A percentile compares a stretch with the other conserved stretches of the same genome.
Conservation (phyloP, 345 rosid species). For the Hibiscus mutabilis region DNA sequence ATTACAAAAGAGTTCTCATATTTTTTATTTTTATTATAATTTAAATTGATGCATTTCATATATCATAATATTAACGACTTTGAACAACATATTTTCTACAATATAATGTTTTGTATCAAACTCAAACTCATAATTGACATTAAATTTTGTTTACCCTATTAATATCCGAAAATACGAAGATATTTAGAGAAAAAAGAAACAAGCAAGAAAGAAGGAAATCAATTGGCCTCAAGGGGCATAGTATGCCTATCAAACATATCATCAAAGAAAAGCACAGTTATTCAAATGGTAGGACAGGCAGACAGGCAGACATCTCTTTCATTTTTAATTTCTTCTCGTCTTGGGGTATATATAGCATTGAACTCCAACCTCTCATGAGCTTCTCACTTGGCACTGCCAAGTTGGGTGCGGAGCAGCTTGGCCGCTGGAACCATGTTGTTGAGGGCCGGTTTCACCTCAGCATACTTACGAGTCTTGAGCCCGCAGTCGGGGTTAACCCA, state of each 20-base stretch:
- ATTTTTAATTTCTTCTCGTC: not conserved
- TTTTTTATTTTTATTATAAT: no score
- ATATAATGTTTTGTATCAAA: no score
- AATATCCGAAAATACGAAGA: no score
- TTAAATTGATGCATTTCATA: no score
- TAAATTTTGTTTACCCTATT: no score
- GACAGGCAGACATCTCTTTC: not conserved
- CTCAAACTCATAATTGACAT: no score
- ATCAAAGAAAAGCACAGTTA: slow-evolving; percentile 19
- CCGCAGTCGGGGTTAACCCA: slow-evolving; percentile 99
- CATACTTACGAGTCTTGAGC: slow-evolving; percentile 85
- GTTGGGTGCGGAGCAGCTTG: slow-evolving; percentile 84
- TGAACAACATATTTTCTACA: no score
- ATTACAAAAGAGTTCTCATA: no score
- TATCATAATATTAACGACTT: no score
- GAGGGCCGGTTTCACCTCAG: slow-evolving; percentile 91
- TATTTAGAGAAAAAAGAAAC: not conserved
- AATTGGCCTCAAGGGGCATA: slow-evolving; percentile 16
- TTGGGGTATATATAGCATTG: slow-evolving; percentile 9
- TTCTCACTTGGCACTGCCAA: slow-evolving; percentile 72
- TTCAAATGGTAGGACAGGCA: slow-evolving; percentile 10
- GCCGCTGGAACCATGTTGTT: slow-evolving; percentile 85
- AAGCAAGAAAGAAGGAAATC: not conserved
- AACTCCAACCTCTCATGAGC: slow-evolving; percentile 3
- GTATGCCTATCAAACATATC: slow-evolving; percentile 7